phyloP scores from a whole-genome alignment of 177 flowering plant genomes.

The Vitis hybrid region DNA sequence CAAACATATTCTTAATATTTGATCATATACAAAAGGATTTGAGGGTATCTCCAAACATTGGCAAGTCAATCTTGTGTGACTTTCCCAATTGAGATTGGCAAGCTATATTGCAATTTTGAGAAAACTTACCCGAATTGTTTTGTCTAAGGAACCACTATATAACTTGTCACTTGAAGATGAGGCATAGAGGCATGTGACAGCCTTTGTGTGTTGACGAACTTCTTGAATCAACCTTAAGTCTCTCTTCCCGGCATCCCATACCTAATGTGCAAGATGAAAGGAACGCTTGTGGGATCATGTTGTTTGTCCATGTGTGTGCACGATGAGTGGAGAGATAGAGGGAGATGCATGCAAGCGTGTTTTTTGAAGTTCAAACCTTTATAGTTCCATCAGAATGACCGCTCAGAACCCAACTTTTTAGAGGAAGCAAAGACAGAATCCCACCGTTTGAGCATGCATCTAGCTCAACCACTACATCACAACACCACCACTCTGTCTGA shows the following conservation, averaged over 20 bases:
- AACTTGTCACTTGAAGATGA: conserved; percentile 58
- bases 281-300: not conserved
- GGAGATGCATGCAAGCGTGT: not conserved
- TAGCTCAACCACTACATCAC: conserved; percentile 45
- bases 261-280: conserved; percentile 24
- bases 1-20: no score
- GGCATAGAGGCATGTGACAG: conserved; percentile 60
- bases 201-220: conserved; percentile 56
- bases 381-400: conserved; percentile 82
- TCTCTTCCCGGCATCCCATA: conserved; percentile 64
- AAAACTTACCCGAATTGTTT: conserved; percentile 62
- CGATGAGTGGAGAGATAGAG: no score
- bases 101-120: not conserved
- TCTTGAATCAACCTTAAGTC: conserved; percentile 58
- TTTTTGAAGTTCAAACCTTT: conserved; percentile 37
- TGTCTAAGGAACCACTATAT: conserved; percentile 81
- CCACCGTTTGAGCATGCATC: conserved; percentile 59
- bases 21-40: no score
- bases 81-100: not conserved
- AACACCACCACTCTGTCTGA: conserved; percentile 69
- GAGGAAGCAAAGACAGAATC: conserved; percentile 50
- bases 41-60: no score
- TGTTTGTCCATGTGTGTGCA: not conserved
- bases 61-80: not conserved
- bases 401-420: conserved; percentile 51